Percentiles rank a stretch among this genome's conserved stretches.
Evolutionary conservation across 106 monocot genomes (phyloP).

Genomic region (Acorus gramineus): DNA sequence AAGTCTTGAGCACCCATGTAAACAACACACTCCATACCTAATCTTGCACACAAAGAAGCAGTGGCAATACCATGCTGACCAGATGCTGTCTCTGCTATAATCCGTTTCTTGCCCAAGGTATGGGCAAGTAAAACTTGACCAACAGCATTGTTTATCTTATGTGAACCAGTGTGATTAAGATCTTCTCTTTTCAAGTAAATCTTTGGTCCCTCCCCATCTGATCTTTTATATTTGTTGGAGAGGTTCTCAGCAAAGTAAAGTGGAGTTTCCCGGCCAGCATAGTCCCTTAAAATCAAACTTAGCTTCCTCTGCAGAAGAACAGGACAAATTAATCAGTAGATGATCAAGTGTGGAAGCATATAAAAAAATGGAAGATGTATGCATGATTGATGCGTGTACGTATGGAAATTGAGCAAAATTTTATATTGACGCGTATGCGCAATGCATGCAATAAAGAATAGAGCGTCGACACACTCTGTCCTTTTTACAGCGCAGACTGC

Average conservation of each 20-base stretch:
- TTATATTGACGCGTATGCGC: too few relatives aligned
- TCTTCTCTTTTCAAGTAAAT: conserved; percentile 76
- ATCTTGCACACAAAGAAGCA: conserved; percentile 67
- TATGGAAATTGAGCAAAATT: too few relatives aligned
- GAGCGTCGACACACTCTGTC: too few relatives aligned
- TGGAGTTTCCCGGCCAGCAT: conserved; percentile 70
- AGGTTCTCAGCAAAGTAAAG: conserved; percentile 75
- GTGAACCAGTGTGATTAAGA: conserved; percentile 79
- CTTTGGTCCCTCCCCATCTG: conserved; percentile 51
- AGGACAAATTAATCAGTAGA: too few relatives aligned
- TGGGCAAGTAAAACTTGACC: conserved; percentile 74
- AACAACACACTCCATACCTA: conserved; percentile 57
- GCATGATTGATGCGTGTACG: too few relatives aligned
- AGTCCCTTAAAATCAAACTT: conserved; percentile 48
- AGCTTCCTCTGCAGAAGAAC: conserved; percentile 36
- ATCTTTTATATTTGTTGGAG: conserved; percentile 43
- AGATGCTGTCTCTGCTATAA: conserved; percentile 73
- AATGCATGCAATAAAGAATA: too few relatives aligned
- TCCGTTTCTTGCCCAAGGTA: conserved; percentile 64
- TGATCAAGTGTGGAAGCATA: too few relatives aligned
- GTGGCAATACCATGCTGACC: conserved; percentile 88
- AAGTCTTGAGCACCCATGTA: conserved; percentile 87
- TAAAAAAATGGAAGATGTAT: background rate
- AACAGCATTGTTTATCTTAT: conserved; percentile 77
- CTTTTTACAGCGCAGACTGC: too few relatives aligned